phyloP scores from a whole-genome alignment of 2,329 filamentous ascomycete species.

The Diaporthe ampelina region DNA sequence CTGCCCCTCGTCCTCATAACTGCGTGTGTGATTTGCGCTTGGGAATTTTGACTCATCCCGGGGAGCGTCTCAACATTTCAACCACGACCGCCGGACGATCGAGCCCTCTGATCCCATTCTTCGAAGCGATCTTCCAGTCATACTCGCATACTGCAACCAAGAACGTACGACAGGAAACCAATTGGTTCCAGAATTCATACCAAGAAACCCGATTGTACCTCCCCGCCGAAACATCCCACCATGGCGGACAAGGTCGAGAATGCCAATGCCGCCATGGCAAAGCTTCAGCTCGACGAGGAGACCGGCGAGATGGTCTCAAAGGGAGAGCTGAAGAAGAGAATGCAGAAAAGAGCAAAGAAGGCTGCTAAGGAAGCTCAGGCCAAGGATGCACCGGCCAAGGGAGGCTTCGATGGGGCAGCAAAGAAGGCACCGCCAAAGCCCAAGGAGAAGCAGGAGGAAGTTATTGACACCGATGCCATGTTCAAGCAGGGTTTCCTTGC shows the following conservation, averaged over 20 bases:
- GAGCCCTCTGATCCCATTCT: not conserved
- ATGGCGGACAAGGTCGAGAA: conserved; percentile 54
- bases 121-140: not conserved
- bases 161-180: not conserved
- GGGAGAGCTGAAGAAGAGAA: conserved; percentile 56
- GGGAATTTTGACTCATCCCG: conserved; percentile 41
- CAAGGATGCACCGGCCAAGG: conserved; percentile 36
- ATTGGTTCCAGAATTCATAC: conserved; percentile 5
- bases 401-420: conserved; percentile 37
- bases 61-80: not conserved
- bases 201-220: not conserved
- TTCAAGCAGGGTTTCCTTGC: conserved; percentile 85
- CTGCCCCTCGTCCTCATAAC: conserved; percentile 34
- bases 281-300: conserved; percentile 57
- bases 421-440: conserved; percentile 50
- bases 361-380: conserved; percentile 46
- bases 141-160: not conserved
- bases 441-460: conserved; percentile 61
- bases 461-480: conserved; percentile 73
- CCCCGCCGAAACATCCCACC: conserved; percentile 7
- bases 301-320: conserved; percentile 59
- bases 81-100: not conserved
- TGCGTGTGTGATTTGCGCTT: conserved; percentile 26
- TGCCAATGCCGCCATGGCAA: conserved; percentile 47
- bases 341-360: conserved; percentile 51